Percentiles rank a stretch among this genome's conserved stretches.
Conservation (phyloP, 2,329 filamentous ascomycete genomes). For the Cytospora leucostoma region DNA sequence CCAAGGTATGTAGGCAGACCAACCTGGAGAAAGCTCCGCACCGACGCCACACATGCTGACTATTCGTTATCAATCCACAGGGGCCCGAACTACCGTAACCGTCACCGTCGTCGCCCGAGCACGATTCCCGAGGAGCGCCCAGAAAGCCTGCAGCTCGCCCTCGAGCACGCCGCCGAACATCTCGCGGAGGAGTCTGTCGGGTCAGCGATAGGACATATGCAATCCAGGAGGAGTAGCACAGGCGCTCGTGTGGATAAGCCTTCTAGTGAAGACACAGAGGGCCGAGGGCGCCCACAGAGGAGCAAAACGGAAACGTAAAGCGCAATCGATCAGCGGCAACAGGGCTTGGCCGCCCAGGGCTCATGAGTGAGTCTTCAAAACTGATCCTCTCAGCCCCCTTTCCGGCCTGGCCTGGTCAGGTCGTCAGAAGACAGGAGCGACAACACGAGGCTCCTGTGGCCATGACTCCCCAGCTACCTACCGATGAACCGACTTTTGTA, state of each 20-base stretch:
- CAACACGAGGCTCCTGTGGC: not conserved
- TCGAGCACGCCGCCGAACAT: slow-evolving; percentile 15
- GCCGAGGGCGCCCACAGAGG: slow-evolving; percentile 9
- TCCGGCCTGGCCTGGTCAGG: not conserved
- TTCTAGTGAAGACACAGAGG: slow-evolving; percentile 1
- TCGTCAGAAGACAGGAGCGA: not conserved
- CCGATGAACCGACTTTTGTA: not conserved
- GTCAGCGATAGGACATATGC: slow-evolving; percentile 1
- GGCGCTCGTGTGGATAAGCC: not conserved
- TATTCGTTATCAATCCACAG: not conserved
- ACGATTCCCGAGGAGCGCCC: slow-evolving; percentile 16
- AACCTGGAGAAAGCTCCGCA: not conserved
- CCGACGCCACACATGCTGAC: slow-evolving; percentile 8
- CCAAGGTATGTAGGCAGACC: slow-evolving; percentile 7
- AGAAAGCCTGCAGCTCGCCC: slow-evolving; percentile 15
- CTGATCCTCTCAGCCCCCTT: not conserved
- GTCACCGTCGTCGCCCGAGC: slow-evolving; percentile 11
- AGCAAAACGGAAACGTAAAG: slow-evolving; percentile 6
- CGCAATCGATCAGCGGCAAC: not conserved
- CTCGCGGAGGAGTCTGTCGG: slow-evolving; percentile 11
- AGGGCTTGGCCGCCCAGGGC: not conserved
- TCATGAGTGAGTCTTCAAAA: not conserved
- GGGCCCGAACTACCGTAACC: slow-evolving; percentile 2
- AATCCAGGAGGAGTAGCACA: not conserved
- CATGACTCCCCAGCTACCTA: not conserved